Conservation (phyloP, 768 basidiomycete genomes). For the Asterophora parasitica region DNA sequence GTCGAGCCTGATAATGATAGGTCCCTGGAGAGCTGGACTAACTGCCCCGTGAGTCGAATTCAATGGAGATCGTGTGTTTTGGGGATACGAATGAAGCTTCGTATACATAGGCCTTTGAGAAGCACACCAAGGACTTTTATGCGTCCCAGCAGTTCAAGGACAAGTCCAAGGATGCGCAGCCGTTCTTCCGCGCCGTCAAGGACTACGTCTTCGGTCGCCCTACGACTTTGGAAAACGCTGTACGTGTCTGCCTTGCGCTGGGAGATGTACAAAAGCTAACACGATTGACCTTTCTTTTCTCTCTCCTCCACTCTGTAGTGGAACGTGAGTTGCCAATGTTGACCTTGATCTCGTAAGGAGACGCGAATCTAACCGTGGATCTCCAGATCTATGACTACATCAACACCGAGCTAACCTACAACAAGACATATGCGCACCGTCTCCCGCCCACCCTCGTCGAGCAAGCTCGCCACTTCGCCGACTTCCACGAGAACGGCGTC, state of each 20-base stretch:
- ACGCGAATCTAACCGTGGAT: no score
- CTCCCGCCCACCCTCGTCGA: constrained; percentile 76
- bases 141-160: constrained; percentile 65
- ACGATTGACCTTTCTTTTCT: constrained; percentile 14
- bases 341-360: no score
- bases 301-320: no score
- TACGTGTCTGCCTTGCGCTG: no score
- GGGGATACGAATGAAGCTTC: background rate
- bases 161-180: constrained; percentile 46
- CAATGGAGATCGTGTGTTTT: no score
- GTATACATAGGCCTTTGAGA: constrained; percentile 58
- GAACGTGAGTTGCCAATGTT: constrained; percentile 77
- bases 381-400: constrained; percentile 82
- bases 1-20: constrained; percentile 81
- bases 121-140: constrained; percentile 59
- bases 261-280: no score
- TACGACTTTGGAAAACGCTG: constrained; percentile 63
- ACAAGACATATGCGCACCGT: constrained; percentile 74
- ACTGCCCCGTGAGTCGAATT: constrained; percentile 49
- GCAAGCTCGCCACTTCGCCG: constrained; percentile 68
- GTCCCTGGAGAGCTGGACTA: constrained; percentile 76
- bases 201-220: constrained; percentile 72
- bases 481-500: constrained; percentile 75
- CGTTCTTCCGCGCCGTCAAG: constrained; percentile 62
- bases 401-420: constrained; percentile 74